phyloP scores from a whole-genome alignment of 2,329 filamentous ascomycete species.

The Emergomyces pasteurianus region DNA sequence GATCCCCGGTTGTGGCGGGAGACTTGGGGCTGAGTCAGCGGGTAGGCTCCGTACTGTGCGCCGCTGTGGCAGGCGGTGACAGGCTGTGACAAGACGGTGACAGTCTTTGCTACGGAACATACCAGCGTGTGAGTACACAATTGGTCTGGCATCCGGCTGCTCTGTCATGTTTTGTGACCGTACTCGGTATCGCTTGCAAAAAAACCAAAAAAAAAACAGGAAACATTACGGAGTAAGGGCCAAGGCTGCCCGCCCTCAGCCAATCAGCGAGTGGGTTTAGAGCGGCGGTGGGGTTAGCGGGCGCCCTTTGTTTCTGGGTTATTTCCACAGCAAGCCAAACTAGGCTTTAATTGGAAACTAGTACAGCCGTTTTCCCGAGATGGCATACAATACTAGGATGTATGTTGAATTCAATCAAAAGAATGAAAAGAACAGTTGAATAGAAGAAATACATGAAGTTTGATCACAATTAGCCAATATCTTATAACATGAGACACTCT shows the following conservation, averaged over 20 bases:
- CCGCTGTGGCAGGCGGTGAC: background rate
- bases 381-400: too few species aligned
- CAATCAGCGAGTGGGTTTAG: constrained; percentile 1
- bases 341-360: background rate
- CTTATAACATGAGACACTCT: too few species aligned
- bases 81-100: background rate
- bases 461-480: too few species aligned
- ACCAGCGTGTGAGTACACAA: too few species aligned
- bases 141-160: background rate
- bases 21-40: background rate
- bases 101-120: too few species aligned
- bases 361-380: background rate
- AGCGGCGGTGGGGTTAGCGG: background rate
- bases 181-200: too few species aligned
- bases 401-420: too few species aligned
- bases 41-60: background rate
- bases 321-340: background rate
- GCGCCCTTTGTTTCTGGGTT: background rate
- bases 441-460: too few species aligned
- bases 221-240: too few species aligned
- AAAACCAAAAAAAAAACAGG: too few species aligned
- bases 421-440: background rate
- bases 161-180: background rate
- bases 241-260: too few species aligned
- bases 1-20: constrained; percentile 8